Evolutionary conservation across 2,329 filamentous ascomycete species (phyloP), one percentile per base, ranked within the genome.

Genomic region (Stylonectria norvegica): DNA sequence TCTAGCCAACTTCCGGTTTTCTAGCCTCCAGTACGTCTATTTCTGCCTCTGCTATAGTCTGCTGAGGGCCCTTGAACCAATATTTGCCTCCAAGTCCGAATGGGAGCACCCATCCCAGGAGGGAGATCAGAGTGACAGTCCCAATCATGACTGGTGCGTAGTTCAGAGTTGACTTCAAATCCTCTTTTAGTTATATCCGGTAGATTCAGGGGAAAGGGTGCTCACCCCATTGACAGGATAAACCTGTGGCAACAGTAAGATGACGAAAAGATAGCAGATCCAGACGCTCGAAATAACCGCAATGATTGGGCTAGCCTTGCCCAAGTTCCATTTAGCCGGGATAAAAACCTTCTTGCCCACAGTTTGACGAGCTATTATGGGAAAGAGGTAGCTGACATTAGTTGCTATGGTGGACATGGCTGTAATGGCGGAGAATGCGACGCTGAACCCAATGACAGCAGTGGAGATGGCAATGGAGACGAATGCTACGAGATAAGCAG

Each of bases 371-470:
- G 38, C 33, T 12, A 40, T 16, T 4, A 40, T 16, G 38, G 33
- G 19, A 14, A 40, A 40, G 5, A 40, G 38, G 25, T 40, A 40
- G 23, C 38, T 40, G 20, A 40, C 29, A 32, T 36, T 40, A 11
- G 33, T 31, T 22, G 30, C 33, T 8, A 35, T 40, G 32, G 33
- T 32, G 3, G 38, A 34, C 23, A 32, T 30, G 8, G 38, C 38
- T 12, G 38, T 40, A 14, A 40, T 40, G 23, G 38, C 38, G 14
- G 20, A 28, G n/a, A 40, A 40, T 10, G 38, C 38, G 8, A 40
- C 38, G 12, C 31, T 18, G 12, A 32, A 40, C 5, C 38, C 38
- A 2, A 40, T 31, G 12, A 40, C 32, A 15, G 32, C 20, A n/a
- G 14, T 20, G 33, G 20, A 34, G 31, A 40, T 32, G 23, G 33